Conservation (phyloP, 371 early-diverging fungal species). For the Rhizomucor miehei region DNA sequence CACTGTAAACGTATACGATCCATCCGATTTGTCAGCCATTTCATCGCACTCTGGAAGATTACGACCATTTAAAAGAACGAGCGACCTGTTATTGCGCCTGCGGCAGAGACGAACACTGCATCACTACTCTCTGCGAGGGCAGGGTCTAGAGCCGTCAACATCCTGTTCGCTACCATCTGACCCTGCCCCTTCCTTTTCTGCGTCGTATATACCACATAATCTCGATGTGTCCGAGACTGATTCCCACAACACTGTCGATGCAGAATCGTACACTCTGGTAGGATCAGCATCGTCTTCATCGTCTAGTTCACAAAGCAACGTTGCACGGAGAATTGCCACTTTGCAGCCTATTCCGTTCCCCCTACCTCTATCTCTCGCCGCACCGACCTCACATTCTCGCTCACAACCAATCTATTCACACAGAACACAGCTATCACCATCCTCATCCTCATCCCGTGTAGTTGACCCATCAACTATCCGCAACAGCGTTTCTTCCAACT, state of each 20-base stretch:
- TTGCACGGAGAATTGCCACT: slow-evolving; percentile 4
- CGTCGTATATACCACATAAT: too few species aligned
- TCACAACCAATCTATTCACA: slow-evolving; percentile 17
- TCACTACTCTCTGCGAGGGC: not conserved
- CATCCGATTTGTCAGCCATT: slow-evolving; percentile 17
- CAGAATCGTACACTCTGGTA: too few species aligned
- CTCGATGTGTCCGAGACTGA: not conserved
- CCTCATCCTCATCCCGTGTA: not conserved
- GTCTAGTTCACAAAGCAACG: not conserved
- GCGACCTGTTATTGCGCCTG: slow-evolving; percentile 20
- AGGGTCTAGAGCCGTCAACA: not conserved
- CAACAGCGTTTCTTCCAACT: slow-evolving; percentile 13
- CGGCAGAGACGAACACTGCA: slow-evolving; percentile 14
- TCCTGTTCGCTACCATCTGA: slow-evolving; percentile 2
- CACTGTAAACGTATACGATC: slow-evolving; percentile 17
- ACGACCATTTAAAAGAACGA: slow-evolving; percentile 15
- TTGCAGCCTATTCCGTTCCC: slow-evolving; percentile 9
- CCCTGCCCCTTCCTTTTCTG: not conserved
- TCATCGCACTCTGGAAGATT: slow-evolving; percentile 15
- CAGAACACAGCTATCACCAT: slow-evolving; percentile 2
- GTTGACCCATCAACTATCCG: not conserved
- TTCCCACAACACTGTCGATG: not conserved
- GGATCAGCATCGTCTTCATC: slow-evolving; percentile 12
- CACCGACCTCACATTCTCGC: slow-evolving; percentile 19
- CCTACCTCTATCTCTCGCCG: slow-evolving; percentile 10